Percentiles rank a stretch among this genome's conserved stretches.
Conservation (phyloP, 139 green algal genomes). For the Tetratostichococcus sp. region DNA sequence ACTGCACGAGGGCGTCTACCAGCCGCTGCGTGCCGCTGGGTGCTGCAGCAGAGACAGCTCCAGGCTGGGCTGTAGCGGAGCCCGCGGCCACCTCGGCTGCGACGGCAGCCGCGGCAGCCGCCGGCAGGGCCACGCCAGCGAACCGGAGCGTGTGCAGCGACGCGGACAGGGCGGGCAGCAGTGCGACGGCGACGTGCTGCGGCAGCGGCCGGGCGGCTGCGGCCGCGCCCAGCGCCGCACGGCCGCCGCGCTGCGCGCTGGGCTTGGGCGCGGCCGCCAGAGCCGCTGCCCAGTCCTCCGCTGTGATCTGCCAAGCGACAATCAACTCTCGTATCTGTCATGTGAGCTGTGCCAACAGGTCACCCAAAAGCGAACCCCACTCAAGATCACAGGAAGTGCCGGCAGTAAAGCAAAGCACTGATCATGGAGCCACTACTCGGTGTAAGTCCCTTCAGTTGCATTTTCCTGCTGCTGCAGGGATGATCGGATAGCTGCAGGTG, state of each 20-base stretch:
- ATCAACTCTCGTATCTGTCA: too few species aligned
- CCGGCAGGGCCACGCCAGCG: constrained; percentile 3
- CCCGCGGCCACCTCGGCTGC: background rate
- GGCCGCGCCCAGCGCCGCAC: constrained; percentile 19
- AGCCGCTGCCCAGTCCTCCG: constrained; percentile 50
- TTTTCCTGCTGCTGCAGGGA: background rate
- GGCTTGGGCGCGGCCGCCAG: constrained; percentile 43
- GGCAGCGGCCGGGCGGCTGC: constrained; percentile 8
- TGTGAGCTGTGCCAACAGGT: too few species aligned
- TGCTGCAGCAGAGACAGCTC: too few species aligned
- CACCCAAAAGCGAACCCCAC: too few species aligned
- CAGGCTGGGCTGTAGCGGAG: too few species aligned
- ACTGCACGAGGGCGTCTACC: background rate
- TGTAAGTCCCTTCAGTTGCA: background rate
- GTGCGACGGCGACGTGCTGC: constrained; percentile 20
- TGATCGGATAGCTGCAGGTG: background rate
- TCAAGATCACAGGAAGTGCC: too few species aligned
- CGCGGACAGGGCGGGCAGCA: constrained; percentile 17
- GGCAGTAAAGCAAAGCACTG: too few species aligned
- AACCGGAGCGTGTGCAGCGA: constrained; percentile 11
- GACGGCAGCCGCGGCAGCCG: constrained; percentile 3
- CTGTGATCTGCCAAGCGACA: constrained; percentile 17
- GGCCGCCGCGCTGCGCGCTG: constrained; percentile 37
- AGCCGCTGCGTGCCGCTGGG: background rate
- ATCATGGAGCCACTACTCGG: too few species aligned